phyloP scores from a whole-genome alignment of 345 rosid species.

The Anastatica hierochuntica region DNA sequence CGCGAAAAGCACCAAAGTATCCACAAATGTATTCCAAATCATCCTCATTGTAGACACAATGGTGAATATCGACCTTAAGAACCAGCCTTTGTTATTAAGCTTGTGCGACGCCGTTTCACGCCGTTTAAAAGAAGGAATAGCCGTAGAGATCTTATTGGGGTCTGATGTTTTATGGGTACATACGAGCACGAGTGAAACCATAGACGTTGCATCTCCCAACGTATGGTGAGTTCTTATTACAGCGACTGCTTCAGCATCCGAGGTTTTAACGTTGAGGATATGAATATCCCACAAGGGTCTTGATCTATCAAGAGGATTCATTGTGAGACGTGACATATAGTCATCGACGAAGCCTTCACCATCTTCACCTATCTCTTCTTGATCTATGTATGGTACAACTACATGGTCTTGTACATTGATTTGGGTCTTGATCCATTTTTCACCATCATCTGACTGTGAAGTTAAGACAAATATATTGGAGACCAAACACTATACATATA shows the following conservation, averaged over 20 bases:
- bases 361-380: slow-evolving; percentile 23
- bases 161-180: slow-evolving; percentile 45
- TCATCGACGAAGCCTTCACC: slow-evolving; percentile 55
- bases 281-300: slow-evolving; percentile 84
- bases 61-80: slow-evolving; percentile 23
- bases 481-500: no score
- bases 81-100: not conserved
- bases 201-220: slow-evolving; percentile 47
- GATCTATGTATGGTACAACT: slow-evolving; percentile 37
- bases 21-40: slow-evolving; percentile 47
- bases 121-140: slow-evolving; percentile 31
- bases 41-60: slow-evolving; percentile 28
- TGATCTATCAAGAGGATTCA: slow-evolving; percentile 41
- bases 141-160: slow-evolving; percentile 35
- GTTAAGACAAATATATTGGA: not conserved
- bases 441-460: slow-evolving; percentile 14
- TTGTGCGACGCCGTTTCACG: not conserved
- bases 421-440: slow-evolving; percentile 43
- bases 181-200: slow-evolving; percentile 46
- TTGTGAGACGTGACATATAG: slow-evolving; percentile 48
- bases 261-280: slow-evolving; percentile 55
- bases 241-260: slow-evolving; percentile 47
- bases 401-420: slow-evolving; percentile 61
- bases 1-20: slow-evolving; percentile 28
- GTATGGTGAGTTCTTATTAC: slow-evolving; percentile 51